phyloP scores from a whole-genome alignment of 148 eudicot species.

The Polygonum maritimum region DNA sequence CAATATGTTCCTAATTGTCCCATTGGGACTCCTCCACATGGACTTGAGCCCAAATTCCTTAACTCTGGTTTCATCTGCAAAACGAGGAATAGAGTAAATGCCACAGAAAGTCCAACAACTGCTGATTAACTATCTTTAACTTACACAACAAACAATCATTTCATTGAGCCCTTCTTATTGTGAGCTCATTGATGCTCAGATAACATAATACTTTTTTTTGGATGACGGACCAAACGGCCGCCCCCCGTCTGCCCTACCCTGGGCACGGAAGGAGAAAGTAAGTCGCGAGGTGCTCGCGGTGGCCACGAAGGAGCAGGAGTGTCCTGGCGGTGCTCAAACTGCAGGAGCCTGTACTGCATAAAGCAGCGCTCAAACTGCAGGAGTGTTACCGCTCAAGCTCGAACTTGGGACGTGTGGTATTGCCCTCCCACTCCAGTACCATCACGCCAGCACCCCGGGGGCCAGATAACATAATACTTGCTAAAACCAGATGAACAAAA shows the following conservation, averaged over 20 bases:
- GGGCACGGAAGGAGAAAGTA: too few relatives aligned
- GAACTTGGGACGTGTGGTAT: too few relatives aligned
- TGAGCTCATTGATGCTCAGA: neutral
- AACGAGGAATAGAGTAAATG: neutral
- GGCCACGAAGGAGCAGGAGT: too few relatives aligned
- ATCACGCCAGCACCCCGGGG: too few relatives aligned
- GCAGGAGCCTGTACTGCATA: too few relatives aligned
- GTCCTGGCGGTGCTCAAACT: too few relatives aligned
- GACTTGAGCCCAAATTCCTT: slow-evolving; percentile 62
- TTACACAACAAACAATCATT: neutral
- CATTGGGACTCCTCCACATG: slow-evolving; percentile 83
- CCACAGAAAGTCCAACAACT: neutral
- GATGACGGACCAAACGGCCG: too few relatives aligned
- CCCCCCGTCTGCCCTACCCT: too few relatives aligned
- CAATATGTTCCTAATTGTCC: slow-evolving; percentile 71
- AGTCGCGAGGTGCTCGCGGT: too few relatives aligned
- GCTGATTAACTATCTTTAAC: neutral
- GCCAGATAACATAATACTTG: neutral
- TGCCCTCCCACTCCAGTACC: too few relatives aligned
- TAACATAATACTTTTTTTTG: neutral
- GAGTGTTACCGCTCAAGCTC: too few relatives aligned
- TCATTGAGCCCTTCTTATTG: neutral
- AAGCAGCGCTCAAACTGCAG: too few relatives aligned
- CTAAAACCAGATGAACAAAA: neutral
- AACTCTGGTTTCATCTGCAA: slow-evolving; percentile 63